Evolutionary conservation across 371 early-diverging fungal genomes (phyloP), one percentile per base, ranked within the genome.

Genomic region (Mucor plumbeus): DNA sequence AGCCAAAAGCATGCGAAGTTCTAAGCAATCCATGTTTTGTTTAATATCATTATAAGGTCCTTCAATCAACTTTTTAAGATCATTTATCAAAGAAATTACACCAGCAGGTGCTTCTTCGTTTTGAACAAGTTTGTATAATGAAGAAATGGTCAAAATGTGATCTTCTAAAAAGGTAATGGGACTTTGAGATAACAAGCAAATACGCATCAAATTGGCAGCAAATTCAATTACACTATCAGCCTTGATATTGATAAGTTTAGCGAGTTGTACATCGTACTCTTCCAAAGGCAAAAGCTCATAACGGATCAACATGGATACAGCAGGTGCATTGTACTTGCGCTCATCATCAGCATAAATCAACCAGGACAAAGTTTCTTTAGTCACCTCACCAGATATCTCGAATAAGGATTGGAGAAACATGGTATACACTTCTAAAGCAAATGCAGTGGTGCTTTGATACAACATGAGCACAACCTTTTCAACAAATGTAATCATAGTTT

Each of bases 321-420:
- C 94, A 7, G 86, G 80, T 14, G 95, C 92, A 72, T 94, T 92
- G 73, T 88, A 92, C 75, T 96, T 95, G 61, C 95, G 91, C 75
- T 96, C 97, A 70, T 98, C 98, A 59, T 95, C 94, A 0, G 94
- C 87, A 79, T 94, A 97, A 21, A 95, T 82, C 33, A 99, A 79
- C 98, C 97, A 98, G 33, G 88, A 84, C 7, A 85, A 83, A 39
- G 97, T 90, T 76, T 98, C 97, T 74, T 91, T 90, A 15, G 87
- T 87, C 0, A 92, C 90, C 21, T 87, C 85, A 48, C 82, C 82
- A 0, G 95, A 95, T 39, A 88, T 71, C 39, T 94, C 93, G 72
- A 93, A 94, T 39, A 97, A 78, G 7, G 89, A 82, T 61, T 90
- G 91, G 63, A 99, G 79, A 10, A 98, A 77, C 19, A 87, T 77